Base-by-base conservation (phyloP, 1,284 basidiomycete genomes). In the Leccinum angustisporum region DNA sequence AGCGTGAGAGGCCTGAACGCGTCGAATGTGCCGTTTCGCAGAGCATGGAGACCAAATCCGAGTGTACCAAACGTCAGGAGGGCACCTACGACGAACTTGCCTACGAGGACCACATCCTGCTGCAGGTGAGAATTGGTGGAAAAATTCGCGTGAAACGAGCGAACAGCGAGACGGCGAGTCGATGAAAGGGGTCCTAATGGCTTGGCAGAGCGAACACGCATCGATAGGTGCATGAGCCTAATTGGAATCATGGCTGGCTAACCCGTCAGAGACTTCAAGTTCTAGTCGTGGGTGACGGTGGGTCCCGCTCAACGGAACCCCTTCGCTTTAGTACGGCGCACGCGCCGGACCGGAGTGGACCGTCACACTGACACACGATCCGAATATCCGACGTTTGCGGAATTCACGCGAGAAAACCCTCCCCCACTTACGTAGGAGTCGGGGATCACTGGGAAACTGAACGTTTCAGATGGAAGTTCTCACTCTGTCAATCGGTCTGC, bases 391-490 rank as follows among this genome's bases (percentile, higher is more conserved):
- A 25, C 25, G 3, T 25, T 25, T 25, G 3, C 25, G 3, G 25
- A 25, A 25, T 25, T 25, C 25, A 25, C 25, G 25, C 25, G 4
- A 25, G 25, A 25, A 25, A 25, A 25, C 21, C 21, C 25, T 25
- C 25, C 25, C 3, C 25, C 25, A 25, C 3, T 4, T 3, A 3
- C 25, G 4, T 25, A 3, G 25, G 25, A 25, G 25, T 25, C 25
- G 25, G 25, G 25, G 25, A 64, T 71, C 54, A 60, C 3, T 36
- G 13, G 53, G 33, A 59, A 38, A 52, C 36, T 73, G n/a, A 68
- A 63, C 11, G 0, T 21, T 66, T 7, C 61, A 69, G 54, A 73
- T 71, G 72, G 70, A 67, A 3, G 18, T 72, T 43, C 46, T 70
- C 33, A 63, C 67, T 61, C 25, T 25, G 70, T 52, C 9, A 14